Evolutionary conservation across 2,329 filamentous ascomycete genomes (phyloP).

Genomic region (Rugonectria rugulosa): DNA sequence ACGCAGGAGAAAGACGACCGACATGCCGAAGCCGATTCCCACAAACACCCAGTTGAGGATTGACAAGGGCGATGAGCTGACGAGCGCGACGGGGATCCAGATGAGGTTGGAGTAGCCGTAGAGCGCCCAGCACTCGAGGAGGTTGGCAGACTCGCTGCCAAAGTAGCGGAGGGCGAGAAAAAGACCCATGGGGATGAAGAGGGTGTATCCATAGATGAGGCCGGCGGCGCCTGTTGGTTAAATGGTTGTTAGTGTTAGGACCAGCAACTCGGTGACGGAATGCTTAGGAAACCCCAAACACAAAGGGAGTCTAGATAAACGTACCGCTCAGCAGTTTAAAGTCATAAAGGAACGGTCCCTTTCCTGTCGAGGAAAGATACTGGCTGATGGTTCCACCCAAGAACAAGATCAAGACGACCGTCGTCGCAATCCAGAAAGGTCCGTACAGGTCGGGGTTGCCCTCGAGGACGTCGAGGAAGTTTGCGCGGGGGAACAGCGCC

Average conservation of each 20-base stretch:
- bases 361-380: slow-evolving; percentile 76
- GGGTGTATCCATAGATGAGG: slow-evolving; percentile 93
- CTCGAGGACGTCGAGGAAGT: slow-evolving; percentile 96
- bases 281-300: neutral
- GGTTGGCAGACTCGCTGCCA: slow-evolving; percentile 88
- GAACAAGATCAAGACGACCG: slow-evolving; percentile 94
- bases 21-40: slow-evolving; percentile 81
- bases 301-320: slow-evolving; percentile 32
- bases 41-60: slow-evolving; percentile 96
- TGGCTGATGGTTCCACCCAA: slow-evolving; percentile 93
- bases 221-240: slow-evolving; percentile 75
- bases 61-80: slow-evolving; percentile 86
- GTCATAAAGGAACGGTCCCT: slow-evolving; percentile 85
- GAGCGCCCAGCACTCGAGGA: slow-evolving; percentile 93
- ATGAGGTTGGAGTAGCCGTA: slow-evolving; percentile 98
- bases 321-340: slow-evolving; percentile 85
- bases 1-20: slow-evolving; percentile 82
- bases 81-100: slow-evolving; percentile 93
- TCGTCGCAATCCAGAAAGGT: slow-evolving; percentile 98
- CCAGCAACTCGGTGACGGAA: neutral
- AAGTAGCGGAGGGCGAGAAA: slow-evolving; percentile 95
- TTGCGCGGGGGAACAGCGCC: slow-evolving; percentile 87
- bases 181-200: slow-evolving; percentile 81
- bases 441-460: slow-evolving; percentile 97
- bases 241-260: slow-evolving; percentile 13